These are phyloP conservation scores for Tulasnella sp. DNA, from an alignment of 768 basidiomycete genomes.

Conservation along the genomic window DNA sequence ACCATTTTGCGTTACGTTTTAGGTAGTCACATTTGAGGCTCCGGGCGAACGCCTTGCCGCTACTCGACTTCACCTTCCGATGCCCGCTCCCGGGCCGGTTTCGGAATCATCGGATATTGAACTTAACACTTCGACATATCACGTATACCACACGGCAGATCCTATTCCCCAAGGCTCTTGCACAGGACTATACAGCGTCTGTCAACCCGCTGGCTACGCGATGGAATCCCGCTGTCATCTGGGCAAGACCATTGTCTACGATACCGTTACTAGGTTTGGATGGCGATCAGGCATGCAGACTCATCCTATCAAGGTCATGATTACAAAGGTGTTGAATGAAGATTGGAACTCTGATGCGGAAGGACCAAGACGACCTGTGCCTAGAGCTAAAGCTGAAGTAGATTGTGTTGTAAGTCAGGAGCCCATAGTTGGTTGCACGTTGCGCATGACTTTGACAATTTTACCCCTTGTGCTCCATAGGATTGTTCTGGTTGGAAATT, in stretches of 20 bases:
- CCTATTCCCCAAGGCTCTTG: constrained; percentile 82
- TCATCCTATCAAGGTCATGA: constrained; percentile 55
- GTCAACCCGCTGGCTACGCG: constrained; percentile 76
- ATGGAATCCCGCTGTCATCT: constrained; percentile 80
- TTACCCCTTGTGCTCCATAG: too few relatives aligned
- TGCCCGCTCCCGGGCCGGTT: constrained; percentile 42
- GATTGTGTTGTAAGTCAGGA: constrained; percentile 54
- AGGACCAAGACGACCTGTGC: constrained; percentile 43
- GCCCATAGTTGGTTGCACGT: too few relatives aligned
- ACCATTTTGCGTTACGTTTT: too few relatives aligned
- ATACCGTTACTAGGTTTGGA: constrained; percentile 65
- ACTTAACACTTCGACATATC: constrained; percentile 28
- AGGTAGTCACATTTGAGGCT: constrained; percentile 47
- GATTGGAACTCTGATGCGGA: constrained; percentile 60
- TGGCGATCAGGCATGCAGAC: constrained; percentile 69
- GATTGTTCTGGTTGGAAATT: constrained; percentile 6
- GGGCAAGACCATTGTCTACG: constrained; percentile 69
- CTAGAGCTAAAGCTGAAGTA: constrained; percentile 38
- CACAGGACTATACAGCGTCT: constrained; percentile 61
- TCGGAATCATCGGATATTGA: not conserved
- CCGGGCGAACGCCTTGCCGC: constrained; percentile 54
- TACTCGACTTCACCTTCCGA: constrained; percentile 64
- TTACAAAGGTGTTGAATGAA: constrained; percentile 54
- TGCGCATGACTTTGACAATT: too few relatives aligned
- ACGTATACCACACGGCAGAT: constrained; percentile 88